These are phyloP conservation scores for Schrenkiella parvula DNA, from an alignment of 345 rosid species.

Conservation along the genomic window DNA sequence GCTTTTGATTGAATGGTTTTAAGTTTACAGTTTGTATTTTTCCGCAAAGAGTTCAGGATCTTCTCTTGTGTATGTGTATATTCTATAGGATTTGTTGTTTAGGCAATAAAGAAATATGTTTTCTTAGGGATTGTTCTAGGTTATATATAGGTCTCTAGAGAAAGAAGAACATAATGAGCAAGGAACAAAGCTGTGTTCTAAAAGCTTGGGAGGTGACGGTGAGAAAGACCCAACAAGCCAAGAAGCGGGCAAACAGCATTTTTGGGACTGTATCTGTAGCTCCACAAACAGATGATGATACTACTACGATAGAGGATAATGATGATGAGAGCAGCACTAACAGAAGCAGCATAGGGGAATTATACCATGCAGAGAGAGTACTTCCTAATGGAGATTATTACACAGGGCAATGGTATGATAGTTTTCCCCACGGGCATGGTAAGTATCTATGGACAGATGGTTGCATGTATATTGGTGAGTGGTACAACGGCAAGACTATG, in stretches of 20 bases:
- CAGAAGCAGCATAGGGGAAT: constrained; percentile 31
- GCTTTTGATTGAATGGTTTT: constrained; percentile 15
- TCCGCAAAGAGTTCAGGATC: constrained; percentile 13
- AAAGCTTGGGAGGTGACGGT: constrained; percentile 94
- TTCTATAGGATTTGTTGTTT: constrained; percentile 19
- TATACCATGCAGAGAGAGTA: constrained; percentile 58
- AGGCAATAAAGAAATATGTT: not conserved
- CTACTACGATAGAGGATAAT: constrained; percentile 26
- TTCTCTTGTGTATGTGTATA: constrained; percentile 27
- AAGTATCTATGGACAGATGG: constrained; percentile 94
- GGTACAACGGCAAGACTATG: constrained; percentile 77
- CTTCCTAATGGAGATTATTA: constrained; percentile 86
- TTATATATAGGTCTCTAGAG: constrained; percentile 25
- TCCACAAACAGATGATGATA: constrained; percentile 55
- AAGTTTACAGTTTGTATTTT: not conserved
- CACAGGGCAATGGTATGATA: constrained; percentile 80
- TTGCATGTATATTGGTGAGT: constrained; percentile 82
- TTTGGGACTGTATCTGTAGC: constrained; percentile 62
- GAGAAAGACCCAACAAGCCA: constrained; percentile 88
- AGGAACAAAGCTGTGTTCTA: constrained; percentile 62
- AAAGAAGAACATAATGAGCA: constrained; percentile 43
- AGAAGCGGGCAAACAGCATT: constrained; percentile 83
- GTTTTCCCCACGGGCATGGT: constrained; percentile 76
- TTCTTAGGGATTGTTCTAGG: constrained; percentile 12
- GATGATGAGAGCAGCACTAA: constrained; percentile 30